phyloP scores from a whole-genome alignment of 306 rosid genomes.

The Vigna reflexopilosa region DNA sequence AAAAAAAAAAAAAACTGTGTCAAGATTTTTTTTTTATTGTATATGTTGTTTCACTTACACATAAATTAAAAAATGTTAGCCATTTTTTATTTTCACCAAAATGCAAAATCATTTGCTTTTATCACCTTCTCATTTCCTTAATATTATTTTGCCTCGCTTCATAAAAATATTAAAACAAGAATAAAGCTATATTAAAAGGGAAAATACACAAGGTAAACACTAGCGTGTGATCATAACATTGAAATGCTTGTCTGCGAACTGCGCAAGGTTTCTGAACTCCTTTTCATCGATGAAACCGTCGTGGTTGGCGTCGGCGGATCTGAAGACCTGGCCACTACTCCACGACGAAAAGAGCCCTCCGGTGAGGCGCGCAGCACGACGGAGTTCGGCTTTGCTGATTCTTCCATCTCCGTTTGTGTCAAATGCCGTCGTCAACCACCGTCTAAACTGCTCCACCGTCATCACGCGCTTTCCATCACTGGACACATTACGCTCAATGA shows the following conservation, averaged over 20 bases:
- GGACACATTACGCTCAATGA: slow-evolving; percentile 36
- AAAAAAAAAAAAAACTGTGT: no score
- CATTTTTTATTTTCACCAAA: background rate
- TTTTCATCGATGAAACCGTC: slow-evolving; percentile 51
- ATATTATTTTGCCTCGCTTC: background rate
- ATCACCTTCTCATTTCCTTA: background rate
- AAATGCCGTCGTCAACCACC: slow-evolving; percentile 47
- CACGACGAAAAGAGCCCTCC: slow-evolving; percentile 40
- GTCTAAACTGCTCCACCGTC: slow-evolving; percentile 49
- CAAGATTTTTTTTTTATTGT: no score
- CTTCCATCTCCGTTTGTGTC: slow-evolving; percentile 42
- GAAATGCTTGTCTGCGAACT: slow-evolving; percentile 51
- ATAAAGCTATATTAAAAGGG: background rate
- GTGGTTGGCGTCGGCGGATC: slow-evolving; percentile 35
- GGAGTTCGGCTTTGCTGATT: slow-evolving; percentile 46
- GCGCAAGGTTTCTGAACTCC: slow-evolving; percentile 46
- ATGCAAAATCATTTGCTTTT: background rate
- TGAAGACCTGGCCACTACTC: slow-evolving; percentile 20
- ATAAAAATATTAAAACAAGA: background rate
- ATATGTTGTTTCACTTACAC: no score
- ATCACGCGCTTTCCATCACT: slow-evolving; percentile 46
- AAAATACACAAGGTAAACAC: background rate
- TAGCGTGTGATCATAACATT: slow-evolving; percentile 37
- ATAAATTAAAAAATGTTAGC: background rate
- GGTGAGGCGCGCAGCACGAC: slow-evolving; percentile 35